A percentile compares a stretch with the other conserved stretches of the same genome.
phyloP scores from a whole-genome alignment of 2,329 filamentous ascomycete genomes.

The Zalaria obscura region DNA sequence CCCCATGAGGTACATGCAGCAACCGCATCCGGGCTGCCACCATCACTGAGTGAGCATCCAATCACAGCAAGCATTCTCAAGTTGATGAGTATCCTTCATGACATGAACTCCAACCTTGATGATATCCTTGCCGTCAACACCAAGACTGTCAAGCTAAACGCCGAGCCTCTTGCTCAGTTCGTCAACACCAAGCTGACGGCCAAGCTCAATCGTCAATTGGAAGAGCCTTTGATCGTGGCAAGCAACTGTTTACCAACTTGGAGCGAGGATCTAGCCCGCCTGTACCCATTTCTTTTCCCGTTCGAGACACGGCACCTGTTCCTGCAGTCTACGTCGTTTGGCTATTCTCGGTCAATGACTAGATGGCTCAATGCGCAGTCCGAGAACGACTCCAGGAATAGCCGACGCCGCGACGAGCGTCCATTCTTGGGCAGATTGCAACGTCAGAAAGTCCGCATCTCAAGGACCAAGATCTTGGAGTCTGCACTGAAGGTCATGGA shows the following conservation, averaged over 20 bases:
- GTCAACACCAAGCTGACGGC: constrained; percentile 98
- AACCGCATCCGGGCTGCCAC: constrained; percentile 50
- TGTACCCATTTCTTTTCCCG: constrained; percentile 94
- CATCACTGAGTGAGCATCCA: constrained; percentile 69
- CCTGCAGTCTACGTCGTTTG: constrained; percentile 94
- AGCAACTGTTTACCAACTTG: constrained; percentile 92
- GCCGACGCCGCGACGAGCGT: constrained; percentile 73
- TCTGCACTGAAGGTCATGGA: constrained; percentile 99
- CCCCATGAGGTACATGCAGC: constrained; percentile 36
- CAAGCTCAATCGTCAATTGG: constrained; percentile 90
- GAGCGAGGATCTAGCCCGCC: constrained; percentile 85
- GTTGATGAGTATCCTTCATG: constrained; percentile 78
- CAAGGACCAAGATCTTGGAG: constrained; percentile 83
- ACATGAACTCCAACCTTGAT: constrained; percentile 83
- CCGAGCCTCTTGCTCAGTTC: constrained; percentile 81
- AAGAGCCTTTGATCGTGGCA: constrained; percentile 91
- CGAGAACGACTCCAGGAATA: constrained; percentile 58
- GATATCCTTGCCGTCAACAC: constrained; percentile 75
- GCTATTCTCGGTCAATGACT: constrained; percentile 93
- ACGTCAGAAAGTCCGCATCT: constrained; percentile 96
- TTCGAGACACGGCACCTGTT: constrained; percentile 97
- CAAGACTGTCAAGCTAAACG: constrained; percentile 53
- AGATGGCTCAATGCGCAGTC: constrained; percentile 90
- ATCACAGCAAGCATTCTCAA: constrained; percentile 77
- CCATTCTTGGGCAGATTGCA: constrained; percentile 85